These are phyloP conservation scores for Galium porrigens DNA, from an alignment of 305 asterid species.

Conservation along the genomic window DNA sequence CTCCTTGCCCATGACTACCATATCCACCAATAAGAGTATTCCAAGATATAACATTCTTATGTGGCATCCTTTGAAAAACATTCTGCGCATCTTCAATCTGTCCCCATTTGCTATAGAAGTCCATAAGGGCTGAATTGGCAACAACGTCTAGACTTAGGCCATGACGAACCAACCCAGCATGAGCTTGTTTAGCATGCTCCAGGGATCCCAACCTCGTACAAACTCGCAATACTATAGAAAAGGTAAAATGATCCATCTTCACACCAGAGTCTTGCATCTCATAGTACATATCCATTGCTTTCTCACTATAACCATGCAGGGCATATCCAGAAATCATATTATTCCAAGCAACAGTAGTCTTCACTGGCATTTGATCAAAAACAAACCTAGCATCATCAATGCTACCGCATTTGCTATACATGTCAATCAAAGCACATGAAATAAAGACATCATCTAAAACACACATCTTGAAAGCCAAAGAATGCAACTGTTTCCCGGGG, in stretches of 20 bases:
- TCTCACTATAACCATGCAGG: conserved; percentile 64
- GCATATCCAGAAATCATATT: conserved; percentile 57
- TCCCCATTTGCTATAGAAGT: conserved; percentile 89
- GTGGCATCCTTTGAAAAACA: conserved; percentile 60
- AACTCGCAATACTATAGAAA: conserved; percentile 46
- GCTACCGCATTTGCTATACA: conserved; percentile 76
- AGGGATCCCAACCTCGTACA: conserved; percentile 68
- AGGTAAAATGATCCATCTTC: conserved; percentile 63
- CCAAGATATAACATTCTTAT: conserved; percentile 58
- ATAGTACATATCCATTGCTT: conserved; percentile 51
- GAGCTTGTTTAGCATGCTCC: conserved; percentile 69
- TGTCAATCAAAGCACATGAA: conserved; percentile 64
- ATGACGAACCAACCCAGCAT: conserved; percentile 59
- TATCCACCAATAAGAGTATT: conserved; percentile 75
- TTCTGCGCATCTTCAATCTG: conserved; percentile 66
- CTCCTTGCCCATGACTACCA: conserved; percentile 50
- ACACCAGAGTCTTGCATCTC: conserved; percentile 57
- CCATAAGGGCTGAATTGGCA: conserved; percentile 68
- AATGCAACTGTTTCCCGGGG: conserved; percentile 59
- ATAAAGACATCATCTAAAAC: conserved; percentile 33
- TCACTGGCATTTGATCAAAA: conserved; percentile 46
- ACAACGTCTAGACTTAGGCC: conserved; percentile 55
- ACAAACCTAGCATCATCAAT: conserved; percentile 46
- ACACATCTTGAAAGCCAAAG: conserved; percentile 48
- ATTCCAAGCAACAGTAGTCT: conserved; percentile 73